Conservation (phyloP, 140 eudicot genomes). For the Oenanthe javanica region DNA sequence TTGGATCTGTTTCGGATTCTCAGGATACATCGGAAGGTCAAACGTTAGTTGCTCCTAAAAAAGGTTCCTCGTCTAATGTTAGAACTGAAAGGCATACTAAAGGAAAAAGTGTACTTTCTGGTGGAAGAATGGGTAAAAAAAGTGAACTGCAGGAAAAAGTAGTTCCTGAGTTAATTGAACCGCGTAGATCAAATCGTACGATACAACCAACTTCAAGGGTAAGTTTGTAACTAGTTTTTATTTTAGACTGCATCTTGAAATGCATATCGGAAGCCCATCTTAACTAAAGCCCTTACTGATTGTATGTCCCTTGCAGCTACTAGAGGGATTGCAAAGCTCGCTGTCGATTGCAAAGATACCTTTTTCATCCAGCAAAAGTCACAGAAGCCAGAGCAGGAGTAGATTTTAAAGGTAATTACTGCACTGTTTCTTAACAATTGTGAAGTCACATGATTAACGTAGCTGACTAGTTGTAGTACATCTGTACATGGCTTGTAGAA, state of each 20-base stretch:
- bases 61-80: conserved; percentile 20
- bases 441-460: neutral
- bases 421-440: neutral
- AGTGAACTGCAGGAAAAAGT: conserved; percentile 41
- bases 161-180: conserved; percentile 45
- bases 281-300: neutral
- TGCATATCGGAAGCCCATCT: neutral
- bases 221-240: neutral
- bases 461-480: neutral
- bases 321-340: conserved; percentile 93
- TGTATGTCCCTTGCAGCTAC: conserved; percentile 40
- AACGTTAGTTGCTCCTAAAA: conserved; percentile 29
- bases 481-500: neutral
- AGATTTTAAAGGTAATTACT: conserved; percentile 46
- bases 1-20: conserved; percentile 26
- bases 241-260: neutral
- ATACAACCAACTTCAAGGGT: conserved; percentile 99
- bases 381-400: conserved; percentile 40
- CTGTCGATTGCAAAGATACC: conserved; percentile 55
- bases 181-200: conserved; percentile 86
- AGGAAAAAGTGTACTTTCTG: conserved; percentile 35
- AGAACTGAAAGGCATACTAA: conserved; percentile 43
- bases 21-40: conserved; percentile 35
- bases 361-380: conserved; percentile 47
- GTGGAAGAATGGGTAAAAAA: conserved; percentile 30